These are phyloP conservation scores for Ganoderma lucidum DNA, from an alignment of 1,284 basidiomycete species.

Conservation along the genomic window DNA sequence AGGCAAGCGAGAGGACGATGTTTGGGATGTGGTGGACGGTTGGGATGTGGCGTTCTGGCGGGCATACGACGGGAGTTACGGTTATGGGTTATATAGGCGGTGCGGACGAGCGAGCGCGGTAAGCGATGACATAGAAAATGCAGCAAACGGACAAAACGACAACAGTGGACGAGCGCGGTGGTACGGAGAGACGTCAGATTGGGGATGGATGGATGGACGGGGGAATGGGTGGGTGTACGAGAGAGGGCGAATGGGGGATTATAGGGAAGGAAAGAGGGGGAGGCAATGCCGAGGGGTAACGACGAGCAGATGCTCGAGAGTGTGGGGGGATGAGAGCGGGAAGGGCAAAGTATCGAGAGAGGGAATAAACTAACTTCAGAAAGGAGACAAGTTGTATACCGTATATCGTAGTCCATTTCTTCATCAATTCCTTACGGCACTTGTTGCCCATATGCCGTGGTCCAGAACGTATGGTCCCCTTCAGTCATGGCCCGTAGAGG, in stretches of 20 bases:
- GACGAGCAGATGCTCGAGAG: conserved; percentile 28
- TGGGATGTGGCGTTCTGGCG: conserved; percentile 19
- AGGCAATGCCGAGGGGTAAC: conserved; percentile 26
- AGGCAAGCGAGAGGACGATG: background rate
- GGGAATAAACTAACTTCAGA: conserved; percentile 31
- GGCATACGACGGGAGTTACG: conserved; percentile 27
- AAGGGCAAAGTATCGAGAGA: conserved; percentile 24
- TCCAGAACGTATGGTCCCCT: conserved; percentile 27
- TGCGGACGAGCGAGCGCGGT: conserved; percentile 31
- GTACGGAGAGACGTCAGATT: conserved; percentile 31
- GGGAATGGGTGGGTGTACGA: background rate
- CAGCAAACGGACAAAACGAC: conserved; percentile 39
- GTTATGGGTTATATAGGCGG: conserved; percentile 35
- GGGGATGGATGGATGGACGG: conserved; percentile 9
- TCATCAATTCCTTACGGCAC: conserved; percentile 25
- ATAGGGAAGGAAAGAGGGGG: conserved; percentile 14
- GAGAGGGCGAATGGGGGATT: conserved; percentile 9
- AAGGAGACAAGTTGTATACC: conserved; percentile 24
- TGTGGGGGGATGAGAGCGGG: conserved; percentile 12
- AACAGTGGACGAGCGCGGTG: conserved; percentile 35
- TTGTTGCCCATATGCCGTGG: conserved; percentile 30
- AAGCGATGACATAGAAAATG: conserved; percentile 37
- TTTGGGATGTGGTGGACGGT: conserved; percentile 7
- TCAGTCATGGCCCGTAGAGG: conserved; percentile 24
- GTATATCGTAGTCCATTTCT: conserved; percentile 29